phyloP scores from a whole-genome alignment of 2,329 filamentous ascomycete species.

The Penicillium polonicum region DNA sequence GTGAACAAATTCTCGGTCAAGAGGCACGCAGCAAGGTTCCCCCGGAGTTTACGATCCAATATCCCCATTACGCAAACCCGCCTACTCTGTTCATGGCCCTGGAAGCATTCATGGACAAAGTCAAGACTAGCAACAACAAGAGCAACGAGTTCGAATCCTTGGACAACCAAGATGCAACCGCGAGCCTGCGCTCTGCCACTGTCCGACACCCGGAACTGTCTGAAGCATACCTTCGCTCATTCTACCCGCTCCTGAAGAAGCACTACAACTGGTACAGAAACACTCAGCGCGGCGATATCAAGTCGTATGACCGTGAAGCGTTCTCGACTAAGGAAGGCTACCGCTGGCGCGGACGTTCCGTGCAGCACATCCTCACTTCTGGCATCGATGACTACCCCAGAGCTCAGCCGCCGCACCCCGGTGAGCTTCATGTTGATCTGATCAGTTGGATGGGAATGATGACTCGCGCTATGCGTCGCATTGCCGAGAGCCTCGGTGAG shows the following conservation, averaged over 20 bases:
- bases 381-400: slow-evolving; percentile 96
- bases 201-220: slow-evolving; percentile 67
- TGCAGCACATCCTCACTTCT: slow-evolving; percentile 83
- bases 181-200: slow-evolving; percentile 61
- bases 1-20: slow-evolving; percentile 88
- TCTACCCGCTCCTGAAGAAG: slow-evolving; percentile 83
- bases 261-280: slow-evolving; percentile 95
- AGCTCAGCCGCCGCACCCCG: slow-evolving; percentile 87
- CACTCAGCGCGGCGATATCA: slow-evolving; percentile 87
- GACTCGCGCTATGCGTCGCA: slow-evolving; percentile 77
- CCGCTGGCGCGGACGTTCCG: slow-evolving; percentile 87
- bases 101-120: slow-evolving; percentile 77
- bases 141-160: slow-evolving; percentile 27
- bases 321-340: slow-evolving; percentile 91
- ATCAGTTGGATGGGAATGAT: slow-evolving; percentile 98
- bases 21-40: slow-evolving; percentile 96
- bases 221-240: slow-evolving; percentile 67
- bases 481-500: slow-evolving; percentile 73
- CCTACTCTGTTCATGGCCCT: slow-evolving; percentile 91
- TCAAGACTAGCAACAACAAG: slow-evolving; percentile 53
- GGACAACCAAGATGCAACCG: slow-evolving; percentile 31
- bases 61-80: slow-evolving; percentile 96
- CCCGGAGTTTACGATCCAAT: slow-evolving; percentile 87
- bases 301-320: slow-evolving; percentile 83
- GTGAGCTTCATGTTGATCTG: slow-evolving; percentile 91